Conservation (phyloP, 768 basidiomycete genomes). For the Neoboletus magnificus region DNA sequence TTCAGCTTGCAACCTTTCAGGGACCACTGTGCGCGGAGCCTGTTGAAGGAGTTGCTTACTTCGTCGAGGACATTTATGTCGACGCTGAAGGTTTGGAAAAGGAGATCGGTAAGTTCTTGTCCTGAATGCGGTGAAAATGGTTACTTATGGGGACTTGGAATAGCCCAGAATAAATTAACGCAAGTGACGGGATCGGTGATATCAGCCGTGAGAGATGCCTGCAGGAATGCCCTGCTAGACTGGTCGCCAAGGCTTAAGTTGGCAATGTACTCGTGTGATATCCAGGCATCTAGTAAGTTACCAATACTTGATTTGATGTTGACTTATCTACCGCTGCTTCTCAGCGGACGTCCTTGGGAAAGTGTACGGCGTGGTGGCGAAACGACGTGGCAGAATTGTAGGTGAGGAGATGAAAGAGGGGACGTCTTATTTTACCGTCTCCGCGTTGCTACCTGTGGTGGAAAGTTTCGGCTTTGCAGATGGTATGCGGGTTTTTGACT, state of each 20-base stretch:
- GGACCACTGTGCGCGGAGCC: conserved; percentile 96
- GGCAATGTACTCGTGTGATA: conserved; percentile 98
- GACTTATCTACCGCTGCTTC: conserved; percentile 1
- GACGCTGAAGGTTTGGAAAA: conserved; percentile 56
- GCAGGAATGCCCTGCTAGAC: conserved; percentile 84
- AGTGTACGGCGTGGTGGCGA: conserved; percentile 92
- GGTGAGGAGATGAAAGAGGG: conserved; percentile 99
- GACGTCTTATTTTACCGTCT: conserved; percentile 89
- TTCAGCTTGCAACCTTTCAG: conserved; percentile 91
- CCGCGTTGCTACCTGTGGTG: conserved; percentile 88
- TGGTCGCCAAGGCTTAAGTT: conserved; percentile 98
- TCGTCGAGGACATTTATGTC: conserved; percentile 73
- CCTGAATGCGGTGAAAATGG: neutral
- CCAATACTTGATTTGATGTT: conserved; percentile 3
- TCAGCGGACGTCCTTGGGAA: conserved; percentile 95
- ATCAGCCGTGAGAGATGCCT: conserved; percentile 84
- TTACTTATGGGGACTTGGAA: conserved; percentile 13
- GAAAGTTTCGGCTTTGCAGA: conserved; percentile 98
- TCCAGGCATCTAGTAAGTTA: conserved; percentile 90
- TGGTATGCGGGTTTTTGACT: conserved; percentile 46
- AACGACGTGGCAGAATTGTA: conserved; percentile 86
- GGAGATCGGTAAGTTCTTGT: conserved; percentile 56
- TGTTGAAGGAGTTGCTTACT: conserved; percentile 88
- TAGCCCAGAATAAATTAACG: conserved; percentile 76
- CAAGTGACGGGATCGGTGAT: conserved; percentile 91